Conservation (phyloP, 768 basidiomycete species). For the Royoungia palumana region DNA sequence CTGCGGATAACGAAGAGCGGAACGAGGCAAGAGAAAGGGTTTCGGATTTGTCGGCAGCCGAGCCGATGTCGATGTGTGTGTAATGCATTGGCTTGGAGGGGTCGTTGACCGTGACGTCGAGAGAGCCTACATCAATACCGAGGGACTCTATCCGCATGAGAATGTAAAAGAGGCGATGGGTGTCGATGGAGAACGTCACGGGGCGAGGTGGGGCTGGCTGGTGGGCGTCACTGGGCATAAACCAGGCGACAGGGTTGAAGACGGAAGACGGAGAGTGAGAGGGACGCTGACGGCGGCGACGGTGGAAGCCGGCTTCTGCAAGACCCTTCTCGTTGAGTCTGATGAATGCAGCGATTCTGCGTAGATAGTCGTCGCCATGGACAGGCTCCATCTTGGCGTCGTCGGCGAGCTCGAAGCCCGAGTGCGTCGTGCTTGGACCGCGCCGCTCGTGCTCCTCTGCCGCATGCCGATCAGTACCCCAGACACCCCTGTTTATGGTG, state of each 20-base stretch:
- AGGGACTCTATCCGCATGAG: slow-evolving; percentile 83
- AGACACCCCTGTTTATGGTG: slow-evolving; percentile 13
- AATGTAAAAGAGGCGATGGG: slow-evolving; percentile 83
- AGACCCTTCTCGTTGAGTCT: slow-evolving; percentile 68
- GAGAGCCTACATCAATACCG: slow-evolving; percentile 70
- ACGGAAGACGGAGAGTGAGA: slow-evolving; percentile 35
- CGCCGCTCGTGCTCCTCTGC: slow-evolving; percentile 20
- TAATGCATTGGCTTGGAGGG: slow-evolving; percentile 79
- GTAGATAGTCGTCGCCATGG: slow-evolving; percentile 73
- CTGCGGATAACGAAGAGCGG: slow-evolving; percentile 70
- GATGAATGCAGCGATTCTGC: slow-evolving; percentile 67
- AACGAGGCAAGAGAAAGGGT: slow-evolving; percentile 71
- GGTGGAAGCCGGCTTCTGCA: slow-evolving; percentile 58
- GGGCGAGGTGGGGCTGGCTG: slow-evolving; percentile 47
- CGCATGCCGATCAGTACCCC: slow-evolving; percentile 23
- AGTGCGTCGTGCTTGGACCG: slow-evolving; percentile 6
- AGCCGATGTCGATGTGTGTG: slow-evolving; percentile 48
- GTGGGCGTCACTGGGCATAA: slow-evolving; percentile 28
- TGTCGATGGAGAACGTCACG: slow-evolving; percentile 65
- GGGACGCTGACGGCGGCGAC: slow-evolving; percentile 41
- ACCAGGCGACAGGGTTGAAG: slow-evolving; percentile 65
- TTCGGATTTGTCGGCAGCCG: slow-evolving; percentile 61
- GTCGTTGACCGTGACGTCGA: slow-evolving; percentile 71
- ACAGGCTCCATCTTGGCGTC: slow-evolving; percentile 44
- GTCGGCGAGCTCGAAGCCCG: not conserved